Evolutionary conservation across 148 eudicot species (phyloP).

Genomic region (Gaultheria prostrata): DNA sequence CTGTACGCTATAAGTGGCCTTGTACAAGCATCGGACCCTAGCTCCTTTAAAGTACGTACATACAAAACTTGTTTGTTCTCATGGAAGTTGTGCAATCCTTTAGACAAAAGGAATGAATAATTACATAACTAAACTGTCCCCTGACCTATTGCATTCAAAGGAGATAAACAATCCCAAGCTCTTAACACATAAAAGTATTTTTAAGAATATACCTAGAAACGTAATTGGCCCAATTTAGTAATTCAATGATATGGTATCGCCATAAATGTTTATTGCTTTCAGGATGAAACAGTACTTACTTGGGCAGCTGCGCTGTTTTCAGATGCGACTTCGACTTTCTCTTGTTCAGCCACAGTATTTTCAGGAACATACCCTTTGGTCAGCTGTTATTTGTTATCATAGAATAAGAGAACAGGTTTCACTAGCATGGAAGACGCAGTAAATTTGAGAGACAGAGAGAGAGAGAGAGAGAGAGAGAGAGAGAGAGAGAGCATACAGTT

Average conservation of each 20-base stretch:
- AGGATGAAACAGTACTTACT: constrained; percentile 35
- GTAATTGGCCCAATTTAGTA: neutral
- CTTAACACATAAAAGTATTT: neutral
- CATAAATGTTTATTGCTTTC: constrained; percentile 7
- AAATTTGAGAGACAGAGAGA: neutral
- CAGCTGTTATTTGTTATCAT: constrained; percentile 23
- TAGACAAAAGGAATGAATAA: neutral
- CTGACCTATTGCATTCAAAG: neutral
- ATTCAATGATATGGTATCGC: neutral
- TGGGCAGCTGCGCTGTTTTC: constrained; percentile 80
- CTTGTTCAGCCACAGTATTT: constrained; percentile 37
- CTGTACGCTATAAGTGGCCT: constrained; percentile 8
- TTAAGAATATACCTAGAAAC: neutral
- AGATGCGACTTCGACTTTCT: constrained; percentile 68
- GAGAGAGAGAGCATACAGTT: constrained; percentile 53
- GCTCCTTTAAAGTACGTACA: neutral
- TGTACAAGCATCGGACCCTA: neutral
- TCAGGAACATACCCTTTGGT: constrained; percentile 31
- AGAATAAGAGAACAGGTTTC: neutral
- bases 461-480: neutral
- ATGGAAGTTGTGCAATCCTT: neutral
- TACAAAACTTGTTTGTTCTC: neutral
- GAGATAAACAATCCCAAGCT: neutral
- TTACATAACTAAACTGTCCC: neutral
- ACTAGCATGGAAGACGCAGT: neutral